Percentiles rank a stretch among this genome's conserved stretches.
These are phyloP conservation scores for Trichophyton verrucosum DNA, from an alignment of 2,329 filamentous ascomycete genomes.

Conservation along the genomic window DNA sequence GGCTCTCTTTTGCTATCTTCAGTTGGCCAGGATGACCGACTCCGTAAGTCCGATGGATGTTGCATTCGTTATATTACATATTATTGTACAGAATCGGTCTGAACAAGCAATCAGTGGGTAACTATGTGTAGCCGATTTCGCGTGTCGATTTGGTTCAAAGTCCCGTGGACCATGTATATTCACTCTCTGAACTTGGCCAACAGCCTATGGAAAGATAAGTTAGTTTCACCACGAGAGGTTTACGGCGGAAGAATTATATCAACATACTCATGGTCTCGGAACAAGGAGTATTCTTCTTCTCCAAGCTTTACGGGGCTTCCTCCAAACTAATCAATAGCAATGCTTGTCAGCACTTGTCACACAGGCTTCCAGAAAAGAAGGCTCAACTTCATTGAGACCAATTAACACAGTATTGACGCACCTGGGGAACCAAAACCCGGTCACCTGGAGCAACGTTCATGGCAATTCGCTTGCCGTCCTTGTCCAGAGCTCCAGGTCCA, in stretches of 20 bases:
- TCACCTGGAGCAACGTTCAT: constrained; percentile 77
- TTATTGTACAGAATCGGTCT: constrained; percentile 1
- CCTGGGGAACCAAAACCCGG: constrained; percentile 90
- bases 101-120: neutral
- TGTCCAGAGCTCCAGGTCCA: constrained; percentile 76
- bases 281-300: constrained; percentile 90
- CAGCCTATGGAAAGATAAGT: constrained; percentile 48
- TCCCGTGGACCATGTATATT: constrained; percentile 14
- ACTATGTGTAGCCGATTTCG: neutral
- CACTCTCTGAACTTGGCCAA: constrained; percentile 99
- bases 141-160: neutral
- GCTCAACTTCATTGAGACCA: no score
- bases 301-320: constrained; percentile 94
- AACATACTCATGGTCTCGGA: constrained; percentile 95
- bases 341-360: no score
- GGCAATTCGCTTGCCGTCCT: constrained; percentile 74
- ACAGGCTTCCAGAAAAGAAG: no score
- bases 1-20: neutral
- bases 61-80: constrained; percentile 6
- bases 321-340: constrained; percentile 53
- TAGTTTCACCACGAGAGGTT: neutral
- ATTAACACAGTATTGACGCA: constrained; percentile 33
- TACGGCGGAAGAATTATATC: neutral
- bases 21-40: neutral
- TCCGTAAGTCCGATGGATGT: neutral